Percentiles rank a stretch among this genome's conserved stretches.
These are phyloP conservation scores for Bolboschoenoplectus hybrid DNA, from an alignment of 202 grass and related monocot species.

Conservation along the genomic window DNA sequence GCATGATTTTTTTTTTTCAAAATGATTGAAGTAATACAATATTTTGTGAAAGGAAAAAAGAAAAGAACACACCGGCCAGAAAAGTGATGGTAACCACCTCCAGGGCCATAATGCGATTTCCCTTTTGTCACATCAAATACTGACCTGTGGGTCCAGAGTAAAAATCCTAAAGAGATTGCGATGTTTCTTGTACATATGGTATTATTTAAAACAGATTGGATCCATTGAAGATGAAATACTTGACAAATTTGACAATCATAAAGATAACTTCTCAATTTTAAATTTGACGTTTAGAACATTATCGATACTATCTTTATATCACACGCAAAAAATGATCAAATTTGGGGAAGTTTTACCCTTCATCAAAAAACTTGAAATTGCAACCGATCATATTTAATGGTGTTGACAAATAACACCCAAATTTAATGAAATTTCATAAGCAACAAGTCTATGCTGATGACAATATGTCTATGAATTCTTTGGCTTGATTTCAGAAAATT, in stretches of 20 bases:
- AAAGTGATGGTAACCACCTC: conserved; percentile 96
- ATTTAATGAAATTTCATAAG: background rate
- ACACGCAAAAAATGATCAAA: background rate
- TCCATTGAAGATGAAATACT: background rate
- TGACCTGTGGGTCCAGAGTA: conserved; percentile 53
- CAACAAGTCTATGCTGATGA: background rate
- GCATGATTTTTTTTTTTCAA: background rate
- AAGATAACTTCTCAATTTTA: background rate
- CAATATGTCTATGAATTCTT: too few species aligned
- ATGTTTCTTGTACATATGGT: background rate
- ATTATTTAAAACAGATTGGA: background rate
- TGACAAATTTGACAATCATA: background rate
- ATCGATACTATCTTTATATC: background rate
- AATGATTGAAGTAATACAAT: conserved; percentile 19
- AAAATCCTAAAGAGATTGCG: background rate
- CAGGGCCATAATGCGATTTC: conserved; percentile 86
- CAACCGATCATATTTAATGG: background rate
- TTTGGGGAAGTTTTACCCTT: background rate
- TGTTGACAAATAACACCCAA: background rate
- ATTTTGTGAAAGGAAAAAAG: background rate
- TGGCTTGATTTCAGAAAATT: background rate
- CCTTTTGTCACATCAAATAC: conserved; percentile 96
- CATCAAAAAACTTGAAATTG: background rate
- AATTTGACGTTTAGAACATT: background rate
- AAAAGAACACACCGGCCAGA: conserved; percentile 65